These are phyloP conservation scores for Aspergillus funiculosus DNA, from an alignment of 495 filamentous ascomycete species.

Conservation along the genomic window DNA sequence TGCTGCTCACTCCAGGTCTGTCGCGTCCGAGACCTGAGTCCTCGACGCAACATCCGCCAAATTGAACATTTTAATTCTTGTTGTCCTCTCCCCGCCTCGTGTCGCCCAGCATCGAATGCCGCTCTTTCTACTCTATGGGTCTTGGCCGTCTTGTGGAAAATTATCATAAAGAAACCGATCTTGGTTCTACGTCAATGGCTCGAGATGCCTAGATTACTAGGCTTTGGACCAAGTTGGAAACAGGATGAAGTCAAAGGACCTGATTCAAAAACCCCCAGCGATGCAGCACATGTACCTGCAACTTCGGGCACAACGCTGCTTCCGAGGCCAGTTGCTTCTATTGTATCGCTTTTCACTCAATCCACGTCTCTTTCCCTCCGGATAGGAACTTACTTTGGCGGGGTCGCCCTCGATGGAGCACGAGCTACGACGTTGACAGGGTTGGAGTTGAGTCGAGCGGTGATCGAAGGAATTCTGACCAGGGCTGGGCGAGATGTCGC, in stretches of 20 bases:
- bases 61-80: too few relatives aligned
- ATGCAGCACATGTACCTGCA: conserved; percentile 26
- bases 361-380: conserved; percentile 65
- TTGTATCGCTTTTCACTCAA: conserved; percentile 63
- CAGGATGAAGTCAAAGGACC: conserved; percentile 14
- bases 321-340: conserved; percentile 57
- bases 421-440: conserved; percentile 64
- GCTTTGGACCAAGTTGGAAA: conserved; percentile 12
- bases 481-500: conserved; percentile 66
- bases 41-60: too few relatives aligned
- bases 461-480: conserved; percentile 61
- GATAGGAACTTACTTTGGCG: conserved; percentile 62
- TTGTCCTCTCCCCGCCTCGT: too few relatives aligned
- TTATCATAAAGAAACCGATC: conserved; percentile 1
- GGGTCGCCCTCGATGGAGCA: conserved; percentile 58
- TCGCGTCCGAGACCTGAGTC: too few relatives aligned
- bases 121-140: conserved; percentile 14
- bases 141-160: not conserved
- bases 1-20: too few relatives aligned
- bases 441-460: conserved; percentile 59
- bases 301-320: conserved; percentile 55
- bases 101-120: too few relatives aligned
- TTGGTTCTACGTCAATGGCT: conserved; percentile 18
- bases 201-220: conserved; percentile 25
- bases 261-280: conserved; percentile 6